phyloP scores from a whole-genome alignment of 805 yeast genomes.

The Candida insectalens region DNA sequence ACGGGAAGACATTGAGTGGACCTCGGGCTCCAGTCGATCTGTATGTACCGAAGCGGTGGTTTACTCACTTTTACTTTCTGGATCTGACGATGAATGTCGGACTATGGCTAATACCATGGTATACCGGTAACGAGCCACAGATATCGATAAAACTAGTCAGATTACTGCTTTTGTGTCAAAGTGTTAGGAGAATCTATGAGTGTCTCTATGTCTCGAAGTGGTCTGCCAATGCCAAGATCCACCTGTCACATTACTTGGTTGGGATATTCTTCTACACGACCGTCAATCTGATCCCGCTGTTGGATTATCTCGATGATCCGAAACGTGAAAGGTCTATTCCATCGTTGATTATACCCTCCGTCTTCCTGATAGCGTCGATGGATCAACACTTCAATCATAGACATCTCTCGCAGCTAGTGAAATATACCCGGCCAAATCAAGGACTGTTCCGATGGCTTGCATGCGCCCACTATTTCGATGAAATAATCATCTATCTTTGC shows the following conservation, averaged over 20 bases:
- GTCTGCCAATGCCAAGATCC: constrained; percentile 41
- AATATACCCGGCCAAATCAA: constrained; percentile 46
- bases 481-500: constrained; percentile 42
- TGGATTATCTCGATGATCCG: constrained; percentile 3
- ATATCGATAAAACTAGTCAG: no score
- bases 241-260: constrained; percentile 54
- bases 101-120: no score
- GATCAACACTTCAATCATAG: constrained; percentile 44
- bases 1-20: constrained; percentile 10
- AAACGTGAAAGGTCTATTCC: neutral
- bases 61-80: constrained; percentile 50
- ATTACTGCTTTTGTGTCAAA: no score
- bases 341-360: constrained; percentile 4
- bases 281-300: constrained; percentile 28
- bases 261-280: constrained; percentile 52
- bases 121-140: no score
- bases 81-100: no score
- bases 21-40: neutral
- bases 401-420: constrained; percentile 37
- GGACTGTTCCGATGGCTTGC: constrained; percentile 41
- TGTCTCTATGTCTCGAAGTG: constrained; percentile 40
- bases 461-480: constrained; percentile 68
- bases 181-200: constrained; percentile 46
- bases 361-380: constrained; percentile 26
- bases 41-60: constrained; percentile 56